phyloP scores from a whole-genome alignment of 371 early-diverging fungal genomes.

The Cokeromyces recurvatus region DNA sequence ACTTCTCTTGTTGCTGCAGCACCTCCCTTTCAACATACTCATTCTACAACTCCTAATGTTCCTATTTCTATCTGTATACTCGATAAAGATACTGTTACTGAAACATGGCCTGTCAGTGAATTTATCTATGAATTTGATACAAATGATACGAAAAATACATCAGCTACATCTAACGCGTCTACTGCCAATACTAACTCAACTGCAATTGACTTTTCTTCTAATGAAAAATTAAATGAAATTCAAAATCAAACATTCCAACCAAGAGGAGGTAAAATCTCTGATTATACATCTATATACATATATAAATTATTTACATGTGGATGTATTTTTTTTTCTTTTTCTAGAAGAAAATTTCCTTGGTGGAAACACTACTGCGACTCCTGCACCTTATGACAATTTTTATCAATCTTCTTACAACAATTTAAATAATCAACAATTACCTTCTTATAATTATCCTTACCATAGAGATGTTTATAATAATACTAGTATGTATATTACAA shows the following conservation, averaged over 20 bases:
- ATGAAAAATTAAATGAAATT: no score
- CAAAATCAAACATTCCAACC: no score
- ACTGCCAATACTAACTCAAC: background rate
- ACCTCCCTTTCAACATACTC: slow-evolving; percentile 12
- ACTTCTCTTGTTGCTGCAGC: slow-evolving; percentile 25
- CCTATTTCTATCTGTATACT: slow-evolving; percentile 26
- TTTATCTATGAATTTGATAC: slow-evolving; percentile 22
- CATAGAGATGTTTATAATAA: slow-evolving; percentile 1
- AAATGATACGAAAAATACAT: background rate
- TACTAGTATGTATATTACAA: slow-evolving; percentile 6
- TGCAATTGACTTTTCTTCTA: background rate
- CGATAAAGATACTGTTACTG: slow-evolving; percentile 18
- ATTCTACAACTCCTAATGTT: slow-evolving; percentile 8
- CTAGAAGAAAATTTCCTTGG: slow-evolving; percentile 11
- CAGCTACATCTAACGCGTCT: background rate
- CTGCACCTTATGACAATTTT: background rate
- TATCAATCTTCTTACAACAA: slow-evolving; percentile 6
- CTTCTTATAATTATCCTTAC: background rate
- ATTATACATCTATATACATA: no score
- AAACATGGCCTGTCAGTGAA: slow-evolving; percentile 25
- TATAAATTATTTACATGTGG: no score
- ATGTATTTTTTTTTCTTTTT: background rate
- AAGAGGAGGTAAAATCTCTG: background rate
- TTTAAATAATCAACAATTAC: background rate
- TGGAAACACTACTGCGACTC: background rate